phyloP scores from a whole-genome alignment of 768 basidiomycete genomes.

The Infundibulicybe gibba region DNA sequence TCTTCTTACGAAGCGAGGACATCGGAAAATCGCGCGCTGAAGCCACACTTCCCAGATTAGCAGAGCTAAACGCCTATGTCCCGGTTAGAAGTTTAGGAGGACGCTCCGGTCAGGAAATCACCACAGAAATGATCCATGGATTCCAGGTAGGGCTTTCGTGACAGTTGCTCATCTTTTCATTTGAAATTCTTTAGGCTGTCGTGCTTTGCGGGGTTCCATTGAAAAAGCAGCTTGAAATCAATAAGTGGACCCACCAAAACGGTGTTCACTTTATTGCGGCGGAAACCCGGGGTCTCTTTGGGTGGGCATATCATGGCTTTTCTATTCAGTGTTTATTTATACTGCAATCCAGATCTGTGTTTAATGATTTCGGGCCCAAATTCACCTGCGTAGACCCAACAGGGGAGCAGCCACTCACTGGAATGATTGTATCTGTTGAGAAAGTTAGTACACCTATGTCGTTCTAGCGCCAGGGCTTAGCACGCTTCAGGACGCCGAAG shows the following conservation, averaged over 20 bases:
- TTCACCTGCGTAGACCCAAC: constrained; percentile 97
- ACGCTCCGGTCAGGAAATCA: constrained; percentile 69
- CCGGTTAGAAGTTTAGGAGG: constrained; percentile 89
- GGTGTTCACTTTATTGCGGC: constrained; percentile 90
- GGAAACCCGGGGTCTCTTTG: constrained; percentile 91
- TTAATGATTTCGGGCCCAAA: constrained; percentile 95
- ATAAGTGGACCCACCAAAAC: constrained; percentile 90
- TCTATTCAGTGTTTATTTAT: not conserved
- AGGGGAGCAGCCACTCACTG: constrained; percentile 90
- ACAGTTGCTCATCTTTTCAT: constrained; percentile 6
- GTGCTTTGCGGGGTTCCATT: constrained; percentile 80
- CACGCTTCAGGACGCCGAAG: constrained; percentile 65
- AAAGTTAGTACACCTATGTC: constrained; percentile 46
- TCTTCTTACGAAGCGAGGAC: constrained; percentile 88
- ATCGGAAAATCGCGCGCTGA: constrained; percentile 85
- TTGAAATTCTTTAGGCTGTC: constrained; percentile 56
- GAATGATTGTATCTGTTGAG: constrained; percentile 95
- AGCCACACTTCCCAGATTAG: constrained; percentile 82
- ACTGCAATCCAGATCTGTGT: constrained; percentile 63
- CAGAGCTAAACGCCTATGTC: constrained; percentile 95
- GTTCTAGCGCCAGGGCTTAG: not conserved
- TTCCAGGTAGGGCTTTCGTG: constrained; percentile 68
- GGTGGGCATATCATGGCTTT: constrained; percentile 42
- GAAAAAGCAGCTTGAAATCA: constrained; percentile 87
- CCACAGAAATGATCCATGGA: constrained; percentile 75